phyloP scores from a whole-genome alignment of 768 basidiomycete species.

The Amanita exitialis region DNA sequence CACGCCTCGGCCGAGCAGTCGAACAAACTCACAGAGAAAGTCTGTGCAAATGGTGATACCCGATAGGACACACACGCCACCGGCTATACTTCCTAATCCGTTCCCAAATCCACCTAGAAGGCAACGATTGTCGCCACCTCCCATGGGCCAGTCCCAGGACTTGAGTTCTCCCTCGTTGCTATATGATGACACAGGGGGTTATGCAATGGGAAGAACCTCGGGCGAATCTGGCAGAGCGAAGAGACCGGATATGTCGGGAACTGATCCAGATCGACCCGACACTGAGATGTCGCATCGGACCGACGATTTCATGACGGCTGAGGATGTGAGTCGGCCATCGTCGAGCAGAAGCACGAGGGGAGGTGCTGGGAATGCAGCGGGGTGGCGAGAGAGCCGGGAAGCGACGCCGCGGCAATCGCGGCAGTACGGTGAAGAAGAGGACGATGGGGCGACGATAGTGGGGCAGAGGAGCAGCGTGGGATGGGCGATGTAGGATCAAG shows the following conservation, averaged over 20 bases:
- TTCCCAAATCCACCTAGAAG: conserved; percentile 15
- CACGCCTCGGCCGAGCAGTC: conserved; percentile 26
- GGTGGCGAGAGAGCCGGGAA: neutral
- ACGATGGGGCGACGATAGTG: conserved; percentile 20
- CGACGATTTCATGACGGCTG: conserved; percentile 30
- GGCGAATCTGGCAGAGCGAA: neutral
- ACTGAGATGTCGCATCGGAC: conserved; percentile 30
- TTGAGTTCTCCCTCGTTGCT: neutral
- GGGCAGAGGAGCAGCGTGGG: conserved; percentile 15
- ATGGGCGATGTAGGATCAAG: conserved; percentile 26
- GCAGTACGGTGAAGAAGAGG: conserved; percentile 13
- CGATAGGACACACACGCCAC: neutral
- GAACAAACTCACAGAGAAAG: conserved; percentile 18
- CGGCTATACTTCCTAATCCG: conserved; percentile 11
- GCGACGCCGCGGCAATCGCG: conserved; percentile 1
- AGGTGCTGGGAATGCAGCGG: neutral
- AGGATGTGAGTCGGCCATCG: conserved; percentile 16
- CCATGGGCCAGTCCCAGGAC: neutral
- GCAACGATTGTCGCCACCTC: neutral
- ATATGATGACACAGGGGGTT: conserved; percentile 15
- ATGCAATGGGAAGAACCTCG: conserved; percentile 27
- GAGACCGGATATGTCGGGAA: neutral
- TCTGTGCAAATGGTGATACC: conserved; percentile 16
- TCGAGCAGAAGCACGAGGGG: neutral
- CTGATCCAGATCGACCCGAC: conserved; percentile 15